A percentile compares a stretch with the other conserved stretches of the same genome.
Conservation (phyloP, 2,329 filamentous ascomycete genomes). For the Hypoxylon sp. region DNA sequence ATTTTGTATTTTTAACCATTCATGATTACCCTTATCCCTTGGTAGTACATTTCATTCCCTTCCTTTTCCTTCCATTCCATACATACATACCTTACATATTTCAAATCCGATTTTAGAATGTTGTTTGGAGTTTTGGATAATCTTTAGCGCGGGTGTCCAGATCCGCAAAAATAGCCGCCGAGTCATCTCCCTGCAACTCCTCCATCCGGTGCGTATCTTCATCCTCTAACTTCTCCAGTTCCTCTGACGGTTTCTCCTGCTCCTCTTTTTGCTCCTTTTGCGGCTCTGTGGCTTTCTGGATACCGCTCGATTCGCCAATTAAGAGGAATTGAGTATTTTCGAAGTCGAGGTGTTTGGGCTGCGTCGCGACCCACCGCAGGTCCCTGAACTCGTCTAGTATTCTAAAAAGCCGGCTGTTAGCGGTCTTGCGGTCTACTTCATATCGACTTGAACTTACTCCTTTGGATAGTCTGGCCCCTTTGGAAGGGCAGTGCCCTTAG, state of each 20-base stretch:
- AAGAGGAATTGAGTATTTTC: slow-evolving; percentile 82
- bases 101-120: slow-evolving; percentile 58
- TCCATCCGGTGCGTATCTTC: slow-evolving; percentile 79
- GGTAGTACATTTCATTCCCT: neutral
- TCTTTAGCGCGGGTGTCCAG: slow-evolving; percentile 68
- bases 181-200: slow-evolving; percentile 62
- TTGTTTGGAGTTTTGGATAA: slow-evolving; percentile 74
- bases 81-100: no score
- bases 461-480: slow-evolving; percentile 78
- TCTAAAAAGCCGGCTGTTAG: slow-evolving; percentile 55
- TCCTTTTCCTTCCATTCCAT: neutral
- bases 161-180: slow-evolving; percentile 63
- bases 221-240: slow-evolving; percentile 80
- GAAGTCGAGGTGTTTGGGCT: slow-evolving; percentile 82
- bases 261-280: slow-evolving; percentile 69
- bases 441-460: slow-evolving; percentile 65
- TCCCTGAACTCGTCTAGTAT: slow-evolving; percentile 79
- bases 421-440: no score
- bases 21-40: slow-evolving; percentile 40
- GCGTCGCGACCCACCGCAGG: slow-evolving; percentile 80
- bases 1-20: slow-evolving; percentile 44
- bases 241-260: slow-evolving; percentile 76
- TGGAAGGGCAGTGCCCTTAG: slow-evolving; percentile 73
- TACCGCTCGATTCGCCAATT: slow-evolving; percentile 76
- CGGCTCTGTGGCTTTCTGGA: slow-evolving; percentile 69